Percentiles rank a stretch among this genome's conserved stretches.
Conservation (phyloP, 2,329 filamentous ascomycete species). For the Cladosporium sp. region DNA sequence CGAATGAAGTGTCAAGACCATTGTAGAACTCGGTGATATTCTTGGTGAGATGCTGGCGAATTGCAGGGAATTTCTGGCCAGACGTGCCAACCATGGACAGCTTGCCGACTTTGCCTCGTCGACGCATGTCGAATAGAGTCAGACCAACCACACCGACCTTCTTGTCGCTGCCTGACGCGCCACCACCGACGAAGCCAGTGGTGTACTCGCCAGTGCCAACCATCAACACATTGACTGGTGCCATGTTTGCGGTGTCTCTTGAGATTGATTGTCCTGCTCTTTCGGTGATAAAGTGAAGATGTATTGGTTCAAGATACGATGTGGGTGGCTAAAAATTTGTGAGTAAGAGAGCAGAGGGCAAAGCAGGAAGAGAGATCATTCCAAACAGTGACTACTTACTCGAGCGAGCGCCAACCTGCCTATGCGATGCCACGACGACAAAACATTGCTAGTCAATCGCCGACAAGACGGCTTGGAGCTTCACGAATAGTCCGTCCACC, state of each 20-base stretch:
- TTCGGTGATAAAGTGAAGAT: background rate
- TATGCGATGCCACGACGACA: background rate
- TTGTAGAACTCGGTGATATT: conserved; percentile 91
- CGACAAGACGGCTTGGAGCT: conserved; percentile 15
- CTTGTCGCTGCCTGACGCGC: conserved; percentile 84
- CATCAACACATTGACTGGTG: conserved; percentile 48
- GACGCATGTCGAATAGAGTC: conserved; percentile 81
- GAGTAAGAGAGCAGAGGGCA: background rate
- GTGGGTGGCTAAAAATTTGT: too few relatives aligned
- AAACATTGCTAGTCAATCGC: conserved; percentile 15
- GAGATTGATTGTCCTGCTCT: background rate
- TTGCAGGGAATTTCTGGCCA: conserved; percentile 85
- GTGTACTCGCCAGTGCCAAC: conserved; percentile 95
- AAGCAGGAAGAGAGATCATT: conserved; percentile 7
- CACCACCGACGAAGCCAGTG: conserved; percentile 83
- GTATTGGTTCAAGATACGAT: too few relatives aligned
- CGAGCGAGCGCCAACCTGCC: conserved; percentile 4
- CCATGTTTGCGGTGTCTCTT: conserved; percentile 33
- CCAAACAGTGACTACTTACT: background rate
- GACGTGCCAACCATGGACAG: conserved; percentile 88
- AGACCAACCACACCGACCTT: conserved; percentile 92
- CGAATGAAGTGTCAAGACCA: conserved; percentile 78
- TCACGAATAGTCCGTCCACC: conserved; percentile 2
- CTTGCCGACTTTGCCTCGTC: conserved; percentile 80
- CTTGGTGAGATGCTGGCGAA: conserved; percentile 79